Base-by-base conservation (phyloP, 805 yeast species). In the Starmerella roubikii region DNA sequence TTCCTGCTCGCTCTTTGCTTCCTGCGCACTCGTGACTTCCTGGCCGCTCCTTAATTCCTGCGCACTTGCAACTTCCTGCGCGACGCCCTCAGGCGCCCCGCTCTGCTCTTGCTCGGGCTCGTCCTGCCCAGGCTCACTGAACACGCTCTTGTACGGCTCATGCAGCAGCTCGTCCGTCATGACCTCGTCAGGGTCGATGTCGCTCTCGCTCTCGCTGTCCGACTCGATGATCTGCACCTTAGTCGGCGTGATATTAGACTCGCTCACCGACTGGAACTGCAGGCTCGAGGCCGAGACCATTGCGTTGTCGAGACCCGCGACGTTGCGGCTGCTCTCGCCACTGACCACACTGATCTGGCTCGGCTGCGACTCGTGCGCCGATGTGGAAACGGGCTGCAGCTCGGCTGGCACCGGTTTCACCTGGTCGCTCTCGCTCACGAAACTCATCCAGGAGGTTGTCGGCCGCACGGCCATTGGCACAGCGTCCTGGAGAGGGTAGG, bases 141-240 rank as follows among this genome's bases (percentile, higher is more conserved):
- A 10, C 24, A 22, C 24, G 10, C 10, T 22, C 10, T 22, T 22
- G 10, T 22, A 22, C 7, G 24, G 24, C 24, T 22, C 24, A 10
- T 22, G 24, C 24, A 22, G 24, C 10, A 22, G 24, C 24, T 22
- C 24, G 19, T 28, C 19, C 11, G 31, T 15, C 17, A 10, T 11
- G 19, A 28, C 31, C 7, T 28, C 31, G 10, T 28, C 31, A 28
- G 11, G 10, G 11, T 17, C 19, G 7, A 28, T 17, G 11, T 45
- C 48, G 11, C 18, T 9, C 3, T 34, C 41, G 17, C 10, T 15
- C 15, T 47, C 51, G 21, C 28, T 28, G 17, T 36, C 49, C 13
- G 88, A 78, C 85, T 94, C 91, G 3, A 86, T 76, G 55, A 88
- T 66, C 31, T 78, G 74, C 0, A 94, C 82, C 56, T 80, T 83